Evolutionary conservation across 768 basidiomycete genomes (phyloP).

Genomic region (Leccinum disarticulatum): DNA sequence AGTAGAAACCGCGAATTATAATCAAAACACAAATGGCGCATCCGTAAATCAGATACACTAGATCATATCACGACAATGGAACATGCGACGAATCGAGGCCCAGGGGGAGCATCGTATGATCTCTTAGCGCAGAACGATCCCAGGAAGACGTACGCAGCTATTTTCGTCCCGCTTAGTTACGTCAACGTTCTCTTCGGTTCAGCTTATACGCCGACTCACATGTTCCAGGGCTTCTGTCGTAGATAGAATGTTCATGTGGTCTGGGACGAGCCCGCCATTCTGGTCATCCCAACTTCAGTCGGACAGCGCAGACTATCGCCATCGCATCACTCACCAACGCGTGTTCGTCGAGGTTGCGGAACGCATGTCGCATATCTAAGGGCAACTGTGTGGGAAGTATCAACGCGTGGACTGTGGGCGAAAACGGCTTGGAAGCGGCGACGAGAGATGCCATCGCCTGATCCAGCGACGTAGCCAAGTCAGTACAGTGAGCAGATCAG

Average conservation of each 20-base stretch:
- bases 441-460: conserved; percentile 55
- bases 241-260: conserved; percentile 78
- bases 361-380: conserved; percentile 61
- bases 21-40: background rate
- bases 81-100: conserved; percentile 42
- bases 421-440: conserved; percentile 61
- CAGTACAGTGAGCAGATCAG: background rate
- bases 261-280: conserved; percentile 56
- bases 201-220: conserved; percentile 37
- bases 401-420: conserved; percentile 71
- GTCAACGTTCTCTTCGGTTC: background rate
- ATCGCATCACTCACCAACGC: conserved; percentile 46
- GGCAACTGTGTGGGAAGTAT: conserved; percentile 76
- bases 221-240: conserved; percentile 55
- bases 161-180: conserved; percentile 7
- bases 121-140: conserved; percentile 46
- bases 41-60: background rate
- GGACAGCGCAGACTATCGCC: background rate
- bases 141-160: conserved; percentile 58
- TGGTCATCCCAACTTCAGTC: conserved; percentile 18
- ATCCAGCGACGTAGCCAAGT: background rate
- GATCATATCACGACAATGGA: conserved; percentile 14
- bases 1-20: background rate
- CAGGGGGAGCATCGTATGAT: conserved; percentile 56
- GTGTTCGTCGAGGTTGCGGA: conserved; percentile 69